Base-by-base conservation (phyloP, 1,139 yeast genomes). In the Insectozyma bohioensis region DNA sequence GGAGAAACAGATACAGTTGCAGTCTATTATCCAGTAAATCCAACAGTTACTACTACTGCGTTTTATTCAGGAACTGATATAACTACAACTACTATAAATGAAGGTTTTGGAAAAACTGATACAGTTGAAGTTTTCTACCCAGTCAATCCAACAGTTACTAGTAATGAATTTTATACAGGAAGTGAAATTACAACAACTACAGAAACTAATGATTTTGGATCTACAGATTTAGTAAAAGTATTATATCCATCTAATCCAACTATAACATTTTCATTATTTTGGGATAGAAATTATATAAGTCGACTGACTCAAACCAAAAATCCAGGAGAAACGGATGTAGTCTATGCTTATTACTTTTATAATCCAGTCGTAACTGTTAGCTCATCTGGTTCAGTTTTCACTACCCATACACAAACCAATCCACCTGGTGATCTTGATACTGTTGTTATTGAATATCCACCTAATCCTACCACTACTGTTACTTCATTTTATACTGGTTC, bases 371-470 rank as follows among this genome's bases (percentile, higher is more conserved):
- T 36, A 3, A 11, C 2, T 4, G 19, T n/a, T n/a, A n/a, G n/a
- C n/a, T n/a, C 25, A 3, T 1, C 33, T 2, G 37, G 18, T 4
- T 30, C 37, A 5, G 5, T 15, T 16, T 2, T 46, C 3, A 24
- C 34, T 1, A 34, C 48, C 3, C 29, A 35, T 12, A 16, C 27
- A 1, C 23, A 37, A 4, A 24, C 12, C 9, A 24, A 42, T 6
- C 36, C 35, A 5, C 20, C 37, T 9, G 45, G 45, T 14, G 41
- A 31, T 7, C 34, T 39, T 7, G 45, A 43, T 26, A 39, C 49
- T 11, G 50, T 51, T 3, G 32, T 44, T 26, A 42, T 49, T 12
- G 45, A 45, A n/a, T 43, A 42, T 11, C 57, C 58, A 14, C 28
- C 24, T 11, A 28, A 30, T 22, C 33, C 49, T 4, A 38, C 39